These are phyloP conservation scores for Cudoniella acicularis DNA, from an alignment of 495 filamentous ascomycete species.

Conservation along the genomic window DNA sequence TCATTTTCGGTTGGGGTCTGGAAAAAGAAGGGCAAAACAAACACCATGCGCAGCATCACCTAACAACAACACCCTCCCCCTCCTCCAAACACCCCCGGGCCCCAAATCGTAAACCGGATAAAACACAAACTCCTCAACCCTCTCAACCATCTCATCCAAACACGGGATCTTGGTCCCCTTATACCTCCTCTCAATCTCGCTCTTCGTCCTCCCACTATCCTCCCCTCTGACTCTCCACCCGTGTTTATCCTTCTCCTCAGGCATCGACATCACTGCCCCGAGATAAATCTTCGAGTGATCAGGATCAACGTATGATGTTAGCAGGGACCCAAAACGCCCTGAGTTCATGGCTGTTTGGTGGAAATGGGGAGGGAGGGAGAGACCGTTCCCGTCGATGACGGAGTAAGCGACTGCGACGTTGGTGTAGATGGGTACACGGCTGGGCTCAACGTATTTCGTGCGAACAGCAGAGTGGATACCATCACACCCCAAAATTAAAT, in stretches of 20 bases:
- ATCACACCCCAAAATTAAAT: slow-evolving; percentile 59
- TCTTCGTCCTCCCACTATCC: slow-evolving; percentile 35
- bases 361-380: slow-evolving; percentile 29
- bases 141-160: slow-evolving; percentile 46
- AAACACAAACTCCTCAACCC: slow-evolving; percentile 50
- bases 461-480: slow-evolving; percentile 59
- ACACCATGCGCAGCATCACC: slow-evolving; percentile 61
- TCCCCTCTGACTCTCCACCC: slow-evolving; percentile 44
- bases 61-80: slow-evolving; percentile 45
- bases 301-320: slow-evolving; percentile 51
- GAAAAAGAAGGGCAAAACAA: slow-evolving; percentile 22
- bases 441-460: slow-evolving; percentile 47
- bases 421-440: slow-evolving; percentile 47
- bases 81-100: slow-evolving; percentile 47
- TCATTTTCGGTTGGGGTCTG: background rate
- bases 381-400: slow-evolving; percentile 31
- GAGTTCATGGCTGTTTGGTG: slow-evolving; percentile 38
- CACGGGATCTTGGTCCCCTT: slow-evolving; percentile 39
- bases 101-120: slow-evolving; percentile 58
- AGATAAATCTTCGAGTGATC: slow-evolving; percentile 46
- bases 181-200: slow-evolving; percentile 45
- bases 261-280: slow-evolving; percentile 47
- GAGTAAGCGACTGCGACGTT: slow-evolving; percentile 54
- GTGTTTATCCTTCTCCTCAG: slow-evolving; percentile 42
- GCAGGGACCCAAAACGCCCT: slow-evolving; percentile 52